Evolutionary conservation across 2,329 filamentous ascomycete species (phyloP).

Genomic region (Neofusicoccum ribis): DNA sequence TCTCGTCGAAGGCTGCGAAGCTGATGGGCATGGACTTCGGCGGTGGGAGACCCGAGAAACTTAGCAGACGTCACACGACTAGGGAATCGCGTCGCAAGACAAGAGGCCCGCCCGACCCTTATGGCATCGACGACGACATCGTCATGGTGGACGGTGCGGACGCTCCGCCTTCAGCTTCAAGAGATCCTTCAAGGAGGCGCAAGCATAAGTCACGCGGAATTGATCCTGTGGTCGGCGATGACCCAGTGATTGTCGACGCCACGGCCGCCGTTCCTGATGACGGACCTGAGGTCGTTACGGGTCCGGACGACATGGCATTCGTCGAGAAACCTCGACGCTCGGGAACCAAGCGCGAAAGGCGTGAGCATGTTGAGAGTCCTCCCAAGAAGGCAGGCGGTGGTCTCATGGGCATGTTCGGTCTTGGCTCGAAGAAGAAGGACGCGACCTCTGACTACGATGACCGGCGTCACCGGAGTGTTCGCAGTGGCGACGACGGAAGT

Average conservation of each 20-base stretch:
- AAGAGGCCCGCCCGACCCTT: slow-evolving; percentile 54
- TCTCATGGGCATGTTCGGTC: slow-evolving; percentile 55
- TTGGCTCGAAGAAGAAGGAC: slow-evolving; percentile 36
- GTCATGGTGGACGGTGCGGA: slow-evolving; percentile 54
- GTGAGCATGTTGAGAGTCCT: slow-evolving; percentile 55
- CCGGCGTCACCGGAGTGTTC: slow-evolving; percentile 34
- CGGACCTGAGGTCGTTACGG: slow-evolving; percentile 44
- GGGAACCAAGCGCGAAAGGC: slow-evolving; percentile 52
- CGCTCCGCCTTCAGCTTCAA: slow-evolving; percentile 25
- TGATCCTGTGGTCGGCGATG: slow-evolving; percentile 33
- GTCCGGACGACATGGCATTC: slow-evolving; percentile 53
- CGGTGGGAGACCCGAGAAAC: slow-evolving; percentile 33
- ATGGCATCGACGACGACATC: slow-evolving; percentile 59
- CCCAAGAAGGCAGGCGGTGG: slow-evolving; percentile 61
- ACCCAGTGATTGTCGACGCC: slow-evolving; percentile 43
- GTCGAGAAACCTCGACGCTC: slow-evolving; percentile 50
- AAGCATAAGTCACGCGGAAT: slow-evolving; percentile 24
- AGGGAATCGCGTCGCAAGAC: slow-evolving; percentile 33
- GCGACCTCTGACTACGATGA: slow-evolving; percentile 30
- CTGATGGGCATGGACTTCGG: slow-evolving; percentile 60
- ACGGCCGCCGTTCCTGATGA: slow-evolving; percentile 39
- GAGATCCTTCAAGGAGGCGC: slow-evolving; percentile 29
- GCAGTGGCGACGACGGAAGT: slow-evolving; percentile 39
- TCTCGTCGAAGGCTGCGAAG: slow-evolving; percentile 76
- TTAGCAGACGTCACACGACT: slow-evolving; percentile 45